A percentile compares a stretch with the other conserved stretches of the same genome.
Conservation (phyloP, 371 early-diverging fungal species). For the Smittium culicis region DNA sequence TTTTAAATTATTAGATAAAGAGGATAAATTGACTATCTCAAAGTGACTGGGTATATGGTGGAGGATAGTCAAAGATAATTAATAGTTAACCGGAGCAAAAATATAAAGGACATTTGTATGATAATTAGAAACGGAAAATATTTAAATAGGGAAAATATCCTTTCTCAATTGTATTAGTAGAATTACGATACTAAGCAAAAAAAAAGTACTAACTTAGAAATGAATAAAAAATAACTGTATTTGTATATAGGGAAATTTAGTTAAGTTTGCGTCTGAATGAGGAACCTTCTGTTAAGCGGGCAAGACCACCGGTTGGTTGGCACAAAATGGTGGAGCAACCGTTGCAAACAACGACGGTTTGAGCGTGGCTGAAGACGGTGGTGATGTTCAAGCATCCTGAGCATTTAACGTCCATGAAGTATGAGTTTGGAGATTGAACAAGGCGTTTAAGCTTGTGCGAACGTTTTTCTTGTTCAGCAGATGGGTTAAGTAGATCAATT, state of each 20-base stretch:
- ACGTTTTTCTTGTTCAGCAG: conserved; percentile 82
- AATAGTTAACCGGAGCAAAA: too few species aligned
- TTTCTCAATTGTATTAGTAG: too few species aligned
- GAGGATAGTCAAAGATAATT: too few species aligned
- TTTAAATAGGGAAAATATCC: too few species aligned
- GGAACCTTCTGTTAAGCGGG: conserved; percentile 79
- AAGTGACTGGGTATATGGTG: too few species aligned
- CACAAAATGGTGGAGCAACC: conserved; percentile 92
- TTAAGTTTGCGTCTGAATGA: conserved; percentile 13
- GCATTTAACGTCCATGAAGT: conserved; percentile 99
- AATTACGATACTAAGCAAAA: too few species aligned
- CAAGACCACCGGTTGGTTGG: conserved; percentile 98
- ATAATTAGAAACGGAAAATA: too few species aligned
- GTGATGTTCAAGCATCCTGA: conserved; percentile 93
- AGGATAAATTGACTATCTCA: too few species aligned
- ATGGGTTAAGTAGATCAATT: conserved; percentile 97
- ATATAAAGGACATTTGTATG: too few species aligned
- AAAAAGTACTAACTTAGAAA: too few species aligned
- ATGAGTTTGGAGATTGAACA: conserved; percentile 98
- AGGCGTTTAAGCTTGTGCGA: conserved; percentile 98
- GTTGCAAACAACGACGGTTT: conserved; percentile 93
- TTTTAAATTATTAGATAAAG: too few species aligned
- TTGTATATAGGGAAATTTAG: not conserved
- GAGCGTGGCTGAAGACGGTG: conserved; percentile 97
- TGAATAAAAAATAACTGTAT: not conserved